phyloP scores from a whole-genome alignment of 2,329 filamentous ascomycete species.

The Zasmidium angulare region DNA sequence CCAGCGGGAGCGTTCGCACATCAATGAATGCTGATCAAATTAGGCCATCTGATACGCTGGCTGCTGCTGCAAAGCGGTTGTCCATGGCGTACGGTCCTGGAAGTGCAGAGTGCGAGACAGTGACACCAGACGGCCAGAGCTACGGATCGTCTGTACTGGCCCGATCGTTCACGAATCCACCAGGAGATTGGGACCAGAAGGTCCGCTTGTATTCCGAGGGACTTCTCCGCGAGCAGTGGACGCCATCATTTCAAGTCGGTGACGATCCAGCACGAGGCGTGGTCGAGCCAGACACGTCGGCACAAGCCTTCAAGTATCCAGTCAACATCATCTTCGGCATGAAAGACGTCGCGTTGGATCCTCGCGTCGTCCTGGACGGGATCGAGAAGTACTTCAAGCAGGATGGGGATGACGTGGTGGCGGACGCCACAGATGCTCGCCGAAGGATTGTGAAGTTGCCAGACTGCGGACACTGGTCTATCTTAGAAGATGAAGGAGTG shows the following conservation, averaged over 20 bases:
- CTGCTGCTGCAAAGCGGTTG: conserved; percentile 34
- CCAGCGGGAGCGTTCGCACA: too few relatives aligned
- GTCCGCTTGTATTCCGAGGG: conserved; percentile 56
- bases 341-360: conserved; percentile 53
- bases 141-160: conserved; percentile 45
- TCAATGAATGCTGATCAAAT: neutral
- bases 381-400: conserved; percentile 50
- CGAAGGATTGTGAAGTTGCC: conserved; percentile 49
- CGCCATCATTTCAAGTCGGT: conserved; percentile 43
- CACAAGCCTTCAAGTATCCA: conserved; percentile 46
- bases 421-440: neutral
- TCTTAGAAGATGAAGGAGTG: conserved; percentile 42
- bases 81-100: conserved; percentile 55
- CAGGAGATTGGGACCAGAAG: conserved; percentile 52
- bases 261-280: conserved; percentile 36
- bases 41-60: neutral
- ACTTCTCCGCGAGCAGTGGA: conserved; percentile 47
- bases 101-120: conserved; percentile 42
- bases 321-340: conserved; percentile 56
- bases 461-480: conserved; percentile 55
- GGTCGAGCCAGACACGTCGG: conserved; percentile 35
- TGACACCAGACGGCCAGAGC: conserved; percentile 28
- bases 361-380: conserved; percentile 51
- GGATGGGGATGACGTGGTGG: conserved; percentile 1
- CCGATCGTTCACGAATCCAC: conserved; percentile 35